Base-by-base conservation (phyloP, 1,284 basidiomycete species). In the Agaricales sp. region DNA sequence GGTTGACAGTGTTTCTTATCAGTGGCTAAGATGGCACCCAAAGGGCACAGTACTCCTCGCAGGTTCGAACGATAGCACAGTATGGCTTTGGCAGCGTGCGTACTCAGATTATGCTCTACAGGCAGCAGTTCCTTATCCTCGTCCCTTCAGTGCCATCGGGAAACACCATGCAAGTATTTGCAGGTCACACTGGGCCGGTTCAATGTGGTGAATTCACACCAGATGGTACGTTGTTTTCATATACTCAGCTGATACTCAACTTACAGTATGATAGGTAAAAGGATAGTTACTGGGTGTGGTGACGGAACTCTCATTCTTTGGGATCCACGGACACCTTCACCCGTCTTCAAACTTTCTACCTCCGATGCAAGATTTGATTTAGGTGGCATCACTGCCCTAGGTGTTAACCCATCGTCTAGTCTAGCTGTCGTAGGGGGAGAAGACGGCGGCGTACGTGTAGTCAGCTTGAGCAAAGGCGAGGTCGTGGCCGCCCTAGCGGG, bases 1-100 rank as follows among this genome's bases (percentile, higher is more conserved):
- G 25, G 19, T 6, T 38, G 24, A 35, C 3, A 41, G n/a, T n/a
- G n/a, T n/a, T 37, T 48, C 52, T 18, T 54, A 39, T 12, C 54
- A 95, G 91, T 97, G 92, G 81, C 63, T 99, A 47, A 74, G 81
- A 67, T 99, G 95, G 95, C 96, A 99, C 69, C 95, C 96, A 0
- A 93, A 86, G 63, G 96, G 94, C 13, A 71, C 73, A 45, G 87
- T 97, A 2, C 74, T 99, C 0, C 77, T 95, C 2, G 93, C 91
- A 0, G 95, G 95, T 30, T 88, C 90, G 16, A 91, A 95, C 55
- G 95, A 99, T 65, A 80, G 87, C 2, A 96, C 89, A 2, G 82
- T 95, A n/a, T 99, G 95, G 95, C 73, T 99, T 59, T 99, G 94
- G 94, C 90, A 96, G 69, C 68, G 93, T 94, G 64, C 56, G 78